Evolutionary conservation across 2,329 filamentous ascomycete genomes (phyloP).

Genomic region (Thelonectria discophora): DNA sequence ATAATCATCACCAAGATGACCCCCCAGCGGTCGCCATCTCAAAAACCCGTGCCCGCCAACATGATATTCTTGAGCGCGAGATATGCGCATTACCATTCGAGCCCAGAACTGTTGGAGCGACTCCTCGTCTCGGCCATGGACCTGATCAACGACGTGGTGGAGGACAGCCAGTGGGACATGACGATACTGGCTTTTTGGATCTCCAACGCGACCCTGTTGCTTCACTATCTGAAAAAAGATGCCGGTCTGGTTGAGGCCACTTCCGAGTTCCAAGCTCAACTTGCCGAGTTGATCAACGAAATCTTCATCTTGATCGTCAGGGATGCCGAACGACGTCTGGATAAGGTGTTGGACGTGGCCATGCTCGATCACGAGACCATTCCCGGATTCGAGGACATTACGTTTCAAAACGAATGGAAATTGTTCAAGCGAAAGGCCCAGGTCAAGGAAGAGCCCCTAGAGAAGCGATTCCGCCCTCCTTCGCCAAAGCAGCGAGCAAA

Average conservation of each 20-base stretch:
- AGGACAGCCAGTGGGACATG: slow-evolving; percentile 98
- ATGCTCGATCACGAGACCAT: slow-evolving; percentile 99
- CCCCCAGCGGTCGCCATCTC: slow-evolving; percentile 91
- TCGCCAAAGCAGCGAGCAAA: slow-evolving; percentile 94
- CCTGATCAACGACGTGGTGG: slow-evolving; percentile 97
- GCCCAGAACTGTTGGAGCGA: slow-evolving; percentile 80
- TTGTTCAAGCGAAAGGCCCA: slow-evolving; percentile 92
- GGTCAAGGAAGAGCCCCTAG: slow-evolving; percentile 86
- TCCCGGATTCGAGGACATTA: slow-evolving; percentile 94
- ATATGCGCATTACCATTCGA: slow-evolving; percentile 97
- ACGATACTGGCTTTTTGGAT: slow-evolving; percentile 99
- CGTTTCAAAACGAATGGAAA: slow-evolving; percentile 99
- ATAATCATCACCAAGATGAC: slow-evolving; percentile 99
- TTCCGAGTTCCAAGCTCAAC: slow-evolving; percentile 87
- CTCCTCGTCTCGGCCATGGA: slow-evolving; percentile 89
- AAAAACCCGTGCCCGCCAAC: slow-evolving; percentile 97
- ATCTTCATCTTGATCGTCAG: slow-evolving; percentile 98
- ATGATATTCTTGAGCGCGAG: slow-evolving; percentile 94
- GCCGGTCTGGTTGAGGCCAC: slow-evolving; percentile 81
- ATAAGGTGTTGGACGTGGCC: slow-evolving; percentile 91
- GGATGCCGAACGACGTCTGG: slow-evolving; percentile 93
- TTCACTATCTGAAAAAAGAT: slow-evolving; percentile 98
- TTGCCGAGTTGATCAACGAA: slow-evolving; percentile 95
- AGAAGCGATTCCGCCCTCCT: slow-evolving; percentile 90
- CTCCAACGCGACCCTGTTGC: slow-evolving; percentile 92